phyloP scores from a whole-genome alignment of 1,284 basidiomycete genomes.

The Volvariella surrecta region DNA sequence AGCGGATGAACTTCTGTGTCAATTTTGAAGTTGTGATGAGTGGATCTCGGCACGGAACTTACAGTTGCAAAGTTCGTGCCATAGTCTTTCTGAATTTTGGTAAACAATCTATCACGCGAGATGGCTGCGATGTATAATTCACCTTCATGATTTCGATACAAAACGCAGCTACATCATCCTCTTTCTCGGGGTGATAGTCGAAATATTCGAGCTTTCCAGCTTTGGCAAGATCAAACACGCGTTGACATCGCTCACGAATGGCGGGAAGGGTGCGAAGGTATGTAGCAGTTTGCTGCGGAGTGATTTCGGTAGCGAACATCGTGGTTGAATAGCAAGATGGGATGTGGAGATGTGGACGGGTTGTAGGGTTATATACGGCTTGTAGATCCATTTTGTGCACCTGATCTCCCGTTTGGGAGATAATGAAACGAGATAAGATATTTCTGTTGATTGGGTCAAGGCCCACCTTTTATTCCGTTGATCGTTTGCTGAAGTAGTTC shows the following conservation, averaged over 20 bases:
- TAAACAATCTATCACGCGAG: background rate
- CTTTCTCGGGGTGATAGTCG: slow-evolving; percentile 72
- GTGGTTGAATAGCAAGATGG: too few species aligned
- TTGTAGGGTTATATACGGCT: too few species aligned
- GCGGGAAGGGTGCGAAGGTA: slow-evolving; percentile 85
- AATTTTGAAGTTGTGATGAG: too few species aligned
- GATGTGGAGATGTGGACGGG: too few species aligned
- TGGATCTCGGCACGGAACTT: slow-evolving; percentile 15
- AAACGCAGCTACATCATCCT: slow-evolving; percentile 69
- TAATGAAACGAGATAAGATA: too few species aligned
- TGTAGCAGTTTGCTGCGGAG: slow-evolving; percentile 36
- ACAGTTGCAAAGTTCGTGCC: slow-evolving; percentile 60
- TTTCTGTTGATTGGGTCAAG: too few species aligned
- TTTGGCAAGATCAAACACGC: slow-evolving; percentile 73
- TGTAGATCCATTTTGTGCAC: too few species aligned
- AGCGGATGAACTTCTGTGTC: too few species aligned
- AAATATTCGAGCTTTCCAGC: slow-evolving; percentile 78
- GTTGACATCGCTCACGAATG: slow-evolving; percentile 77
- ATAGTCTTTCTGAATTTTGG: slow-evolving; percentile 64
- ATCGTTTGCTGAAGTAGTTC: too few species aligned
- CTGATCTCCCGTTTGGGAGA: too few species aligned
- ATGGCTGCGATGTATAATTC: too few species aligned
- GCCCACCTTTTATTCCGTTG: too few species aligned
- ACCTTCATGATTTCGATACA: slow-evolving; percentile 80
- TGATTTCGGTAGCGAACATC: background rate